These are phyloP conservation scores for Neonectria hederae DNA, from an alignment of 2,329 filamentous ascomycete species.

Conservation along the genomic window DNA sequence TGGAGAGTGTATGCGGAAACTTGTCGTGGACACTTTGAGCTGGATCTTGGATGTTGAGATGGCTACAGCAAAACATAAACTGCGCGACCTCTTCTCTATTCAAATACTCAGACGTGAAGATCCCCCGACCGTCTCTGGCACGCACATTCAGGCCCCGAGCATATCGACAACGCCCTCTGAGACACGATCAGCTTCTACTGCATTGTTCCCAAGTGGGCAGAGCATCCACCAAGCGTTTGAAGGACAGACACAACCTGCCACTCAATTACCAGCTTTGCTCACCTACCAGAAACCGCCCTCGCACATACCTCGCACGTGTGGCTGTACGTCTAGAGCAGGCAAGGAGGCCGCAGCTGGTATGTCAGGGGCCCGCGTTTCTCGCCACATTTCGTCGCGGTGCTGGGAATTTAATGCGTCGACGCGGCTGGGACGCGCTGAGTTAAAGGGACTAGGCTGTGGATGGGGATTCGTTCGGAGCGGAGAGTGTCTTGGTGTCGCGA, in stretches of 20 bases:
- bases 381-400: background rate
- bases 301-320: background rate
- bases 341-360: background rate
- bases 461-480: background rate
- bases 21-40: background rate
- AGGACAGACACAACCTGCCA: slow-evolving; percentile 2
- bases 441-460: background rate
- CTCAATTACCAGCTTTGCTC: slow-evolving; percentile 3
- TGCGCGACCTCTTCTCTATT: slow-evolving; percentile 9
- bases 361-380: background rate
- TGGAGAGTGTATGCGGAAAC: background rate
- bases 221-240: slow-evolving; percentile 1
- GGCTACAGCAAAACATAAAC: background rate
- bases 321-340: background rate
- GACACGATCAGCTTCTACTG: background rate
- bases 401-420: slow-evolving; percentile 3
- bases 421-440: slow-evolving; percentile 5
- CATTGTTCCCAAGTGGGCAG: slow-evolving; percentile 30
- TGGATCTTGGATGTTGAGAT: background rate
- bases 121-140: slow-evolving; percentile 25
- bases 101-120: slow-evolving; percentile 29
- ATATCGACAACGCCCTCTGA: background rate
- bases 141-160: slow-evolving; percentile 4
- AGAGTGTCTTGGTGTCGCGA: slow-evolving; percentile 11
- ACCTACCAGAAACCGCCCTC: slow-evolving; percentile 5